Base-by-base conservation (phyloP, 164 flowering plant genomes). In the Tetrastigma voinierianum region DNA sequence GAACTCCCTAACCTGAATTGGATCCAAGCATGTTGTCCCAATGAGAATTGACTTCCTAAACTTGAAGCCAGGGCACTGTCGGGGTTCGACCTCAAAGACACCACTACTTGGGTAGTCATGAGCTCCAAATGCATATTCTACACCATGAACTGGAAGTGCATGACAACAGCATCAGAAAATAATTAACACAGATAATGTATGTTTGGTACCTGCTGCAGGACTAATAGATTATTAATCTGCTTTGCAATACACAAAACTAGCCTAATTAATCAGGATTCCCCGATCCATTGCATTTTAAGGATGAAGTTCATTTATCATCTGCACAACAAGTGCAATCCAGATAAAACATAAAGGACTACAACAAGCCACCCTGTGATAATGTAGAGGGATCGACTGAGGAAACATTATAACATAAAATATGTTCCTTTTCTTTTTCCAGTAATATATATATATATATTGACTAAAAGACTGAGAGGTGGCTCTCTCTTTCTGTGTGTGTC, bases 51-150 rank as follows among this genome's bases (percentile, higher is more conserved):
- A 90, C 77, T 84, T 90, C 77, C 96, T 82, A 77, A 92, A 95
- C 80, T 87, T 92, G 80, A 89, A 95, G 48, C 99, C 99, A 9
- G 99, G 99, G 74, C 98, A 95, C 56, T 88, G 93, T 4, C 89
- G 91, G 58, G 99, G 99, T 66, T 93, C 98, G 54, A 95, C 97
- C 78, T 95, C 99, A 76, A 93, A 95, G 44, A 93, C 93, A 51
- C 99, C 99, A 71, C 98, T 92, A 10, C 93, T 78, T 13, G 99
- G 78, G 70, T 72, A 88, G 65, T 95, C 99, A 70, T 93, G 99
- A 49, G 99, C 98, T 70, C 98, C 98, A 79, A 90, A 94, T 65
- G 98, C 98, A 77, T 94, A 94, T 64, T 94, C 98, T 58, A 89
- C 93, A 32, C 99, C 99, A 79, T 95, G 93, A 78, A 95, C 99